Evolutionary conservation across 352 stramenopile genomes (phyloP).

Genomic region (Globisporangium uncinulatum): DNA sequence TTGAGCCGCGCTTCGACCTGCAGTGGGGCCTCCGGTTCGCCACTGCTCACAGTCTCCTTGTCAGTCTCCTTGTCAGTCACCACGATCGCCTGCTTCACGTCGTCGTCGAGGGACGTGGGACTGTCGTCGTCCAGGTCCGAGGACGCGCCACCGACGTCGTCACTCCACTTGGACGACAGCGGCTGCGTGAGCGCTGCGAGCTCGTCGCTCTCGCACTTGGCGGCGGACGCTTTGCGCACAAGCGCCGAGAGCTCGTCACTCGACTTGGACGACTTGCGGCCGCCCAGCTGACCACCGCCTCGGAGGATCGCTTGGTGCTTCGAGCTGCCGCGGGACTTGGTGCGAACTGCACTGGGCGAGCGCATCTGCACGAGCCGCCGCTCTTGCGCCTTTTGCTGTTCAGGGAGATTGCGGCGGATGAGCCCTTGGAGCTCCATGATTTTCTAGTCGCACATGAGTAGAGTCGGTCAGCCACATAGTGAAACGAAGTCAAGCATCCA

Average conservation of each 20-base stretch:
- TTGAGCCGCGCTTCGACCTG: slow-evolving; percentile 24
- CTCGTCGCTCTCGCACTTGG: slow-evolving; percentile 1
- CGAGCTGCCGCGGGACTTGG: slow-evolving; percentile 4
- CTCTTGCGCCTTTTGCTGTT: slow-evolving; percentile 33
- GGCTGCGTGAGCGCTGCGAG: neutral
- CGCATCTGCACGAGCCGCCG: slow-evolving; percentile 20
- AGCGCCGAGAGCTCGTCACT: slow-evolving; percentile 6
- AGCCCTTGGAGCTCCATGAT: slow-evolving; percentile 67
- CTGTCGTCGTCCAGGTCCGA: slow-evolving; percentile 5
- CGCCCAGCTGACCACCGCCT: slow-evolving; percentile 1
- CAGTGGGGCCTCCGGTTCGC: too few species aligned
- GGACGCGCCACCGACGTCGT: neutral
- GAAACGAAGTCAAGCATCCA: neutral
- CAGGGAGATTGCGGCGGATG: slow-evolving; percentile 45
- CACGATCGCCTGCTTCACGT: slow-evolving; percentile 9
- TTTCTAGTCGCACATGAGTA: slow-evolving; percentile 26
- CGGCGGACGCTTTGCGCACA: neutral
- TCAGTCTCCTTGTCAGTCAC: slow-evolving; percentile 8
- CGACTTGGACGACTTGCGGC: slow-evolving; percentile 9
- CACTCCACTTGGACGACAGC: slow-evolving; percentile 4
- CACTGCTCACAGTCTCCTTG: slow-evolving; percentile 14
- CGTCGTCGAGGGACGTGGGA: slow-evolving; percentile 6
- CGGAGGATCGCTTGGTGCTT: slow-evolving; percentile 4
- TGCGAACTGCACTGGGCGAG: slow-evolving; percentile 9
- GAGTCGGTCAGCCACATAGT: neutral